Evolutionary conservation across 257 asterid species (phyloP).

Genomic region (Solanum piurae): DNA sequence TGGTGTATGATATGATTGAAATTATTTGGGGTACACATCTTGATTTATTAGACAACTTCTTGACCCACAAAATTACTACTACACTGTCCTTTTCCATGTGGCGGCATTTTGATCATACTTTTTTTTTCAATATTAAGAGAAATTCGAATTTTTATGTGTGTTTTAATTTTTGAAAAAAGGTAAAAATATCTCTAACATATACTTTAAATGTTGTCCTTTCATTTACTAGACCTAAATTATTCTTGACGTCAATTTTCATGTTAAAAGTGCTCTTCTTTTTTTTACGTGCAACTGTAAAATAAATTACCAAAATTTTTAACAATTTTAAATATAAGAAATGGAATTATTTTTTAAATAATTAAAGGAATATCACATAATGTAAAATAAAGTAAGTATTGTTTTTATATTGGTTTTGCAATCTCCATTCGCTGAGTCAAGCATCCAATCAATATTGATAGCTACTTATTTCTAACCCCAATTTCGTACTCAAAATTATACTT

Average conservation of each 20-base stretch:
- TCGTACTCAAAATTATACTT: background rate
- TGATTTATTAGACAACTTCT: background rate
- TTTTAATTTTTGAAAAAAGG: too few relatives aligned
- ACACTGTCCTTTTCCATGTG: background rate
- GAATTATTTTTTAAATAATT: background rate
- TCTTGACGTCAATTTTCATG: background rate
- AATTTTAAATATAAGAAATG: background rate
- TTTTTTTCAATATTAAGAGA: too few relatives aligned
- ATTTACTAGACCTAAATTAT: too few relatives aligned
- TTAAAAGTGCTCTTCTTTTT: too few relatives aligned
- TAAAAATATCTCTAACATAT: too few relatives aligned
- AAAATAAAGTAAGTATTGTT: background rate
- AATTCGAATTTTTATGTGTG: background rate
- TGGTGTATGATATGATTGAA: background rate
- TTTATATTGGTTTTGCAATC: background rate
- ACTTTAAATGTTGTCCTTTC: too few relatives aligned
- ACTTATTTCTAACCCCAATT: background rate
- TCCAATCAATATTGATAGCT: background rate
- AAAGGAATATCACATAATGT: background rate
- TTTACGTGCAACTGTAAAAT: too few relatives aligned
- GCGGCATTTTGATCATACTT: background rate
- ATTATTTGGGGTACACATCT: background rate
- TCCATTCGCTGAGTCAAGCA: background rate
- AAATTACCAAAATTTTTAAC: background rate
- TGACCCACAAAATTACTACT: background rate